Evolutionary conservation across 495 filamentous ascomycete genomes (phyloP).

Genomic region (Physcia stellaris): DNA sequence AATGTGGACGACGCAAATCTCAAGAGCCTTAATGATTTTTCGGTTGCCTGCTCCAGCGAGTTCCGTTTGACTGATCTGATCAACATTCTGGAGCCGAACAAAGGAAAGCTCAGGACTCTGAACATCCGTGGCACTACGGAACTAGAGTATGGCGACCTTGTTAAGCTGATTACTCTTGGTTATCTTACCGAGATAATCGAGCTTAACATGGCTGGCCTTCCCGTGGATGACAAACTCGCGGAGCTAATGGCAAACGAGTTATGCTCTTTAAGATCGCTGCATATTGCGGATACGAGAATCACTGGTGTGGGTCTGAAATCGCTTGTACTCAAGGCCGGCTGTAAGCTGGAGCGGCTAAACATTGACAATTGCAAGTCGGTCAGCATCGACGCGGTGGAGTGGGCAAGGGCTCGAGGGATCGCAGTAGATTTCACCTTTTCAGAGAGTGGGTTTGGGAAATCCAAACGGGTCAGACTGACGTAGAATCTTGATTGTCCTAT

Average conservation of each 20-base stretch:
- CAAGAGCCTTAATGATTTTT: not conserved
- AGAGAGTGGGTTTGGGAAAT: not conserved
- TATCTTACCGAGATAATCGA: constrained; percentile 7
- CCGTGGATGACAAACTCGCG: constrained; percentile 6
- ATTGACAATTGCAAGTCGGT: constrained; percentile 16
- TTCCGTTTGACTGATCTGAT: not conserved
- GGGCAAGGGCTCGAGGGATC: constrained; percentile 17
- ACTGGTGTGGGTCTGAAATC: constrained; percentile 21
- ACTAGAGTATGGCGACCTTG: not conserved
- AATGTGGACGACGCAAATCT: too few relatives aligned
- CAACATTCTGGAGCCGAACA: not conserved
- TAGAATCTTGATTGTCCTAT: not conserved
- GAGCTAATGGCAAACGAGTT: not conserved
- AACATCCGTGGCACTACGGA: not conserved
- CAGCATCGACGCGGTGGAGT: constrained; percentile 19
- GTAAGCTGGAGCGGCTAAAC: constrained; percentile 12
- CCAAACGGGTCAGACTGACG: constrained; percentile 6
- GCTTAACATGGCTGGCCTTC: constrained; percentile 3
- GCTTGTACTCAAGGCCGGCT: constrained; percentile 7
- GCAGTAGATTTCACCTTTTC: constrained; percentile 10
- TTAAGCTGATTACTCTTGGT: not conserved
- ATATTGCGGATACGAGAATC: constrained; percentile 13
- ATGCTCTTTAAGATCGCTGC: constrained; percentile 7
- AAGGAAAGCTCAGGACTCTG: not conserved
- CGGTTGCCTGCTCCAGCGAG: not conserved